Evolutionary conservation across 140 eudicot genomes (phyloP), one percentile per base, ranked within the genome.

Genomic region (Stevia rebaudiana): DNA sequence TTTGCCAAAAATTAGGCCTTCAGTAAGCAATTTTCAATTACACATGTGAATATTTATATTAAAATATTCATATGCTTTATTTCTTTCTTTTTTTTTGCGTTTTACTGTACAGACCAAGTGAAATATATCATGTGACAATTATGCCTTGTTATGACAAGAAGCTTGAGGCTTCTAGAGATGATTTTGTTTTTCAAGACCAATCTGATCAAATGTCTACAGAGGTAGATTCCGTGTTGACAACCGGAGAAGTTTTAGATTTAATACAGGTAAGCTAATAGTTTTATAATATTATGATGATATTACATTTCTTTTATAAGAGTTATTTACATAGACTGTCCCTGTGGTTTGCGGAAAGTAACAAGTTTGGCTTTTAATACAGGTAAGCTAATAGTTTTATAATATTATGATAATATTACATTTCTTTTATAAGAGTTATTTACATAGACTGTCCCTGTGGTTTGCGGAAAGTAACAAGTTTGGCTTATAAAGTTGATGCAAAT

Each of bases 141-240:
- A 94, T 94, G 99, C 99, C 99, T 1, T 94, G 99, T 68, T 94
- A 94, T 79, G 99, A 94, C 75, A 94, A 94, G 74, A 94, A 94
- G 68, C 97, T 94, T 51, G 99, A 88, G 79, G 97, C 99, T 78
- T 74, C 94, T 13, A 75, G 99, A 71, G 97, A 94, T 69, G 97
- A 94, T 69, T 88, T 94, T 74, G 90, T 85, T 39, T 85, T 85
- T 70, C 81, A 79, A 54, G 81, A 75, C 43, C 59, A 74, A 41
- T 15, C 64, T 57, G 63, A 51, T 15, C 64, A 43, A 11, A 15
- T 62, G 65, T 61, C 82, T 69, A 74, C 97, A 36, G 97, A 94
- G 85, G 99, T 94, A 12, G 99, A 94, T 71, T 94, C 99, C 3
- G 99, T 94, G 25, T 61, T 94, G 86, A 94, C 98, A 43, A 83